Conservation (phyloP, 1,139 yeast species). For the Torulaspora globosa region DNA sequence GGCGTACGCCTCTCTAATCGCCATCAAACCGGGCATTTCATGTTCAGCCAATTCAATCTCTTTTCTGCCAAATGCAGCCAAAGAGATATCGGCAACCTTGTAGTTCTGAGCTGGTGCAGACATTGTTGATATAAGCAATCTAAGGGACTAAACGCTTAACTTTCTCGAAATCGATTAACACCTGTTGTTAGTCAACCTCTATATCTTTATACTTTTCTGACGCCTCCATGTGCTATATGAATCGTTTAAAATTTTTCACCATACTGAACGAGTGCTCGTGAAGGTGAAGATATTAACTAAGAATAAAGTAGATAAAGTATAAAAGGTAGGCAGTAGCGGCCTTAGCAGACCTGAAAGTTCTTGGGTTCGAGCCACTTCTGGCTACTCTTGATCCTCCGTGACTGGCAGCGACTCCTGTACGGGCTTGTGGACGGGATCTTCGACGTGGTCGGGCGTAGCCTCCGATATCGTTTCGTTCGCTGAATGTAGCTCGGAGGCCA, state of each 20-base stretch:
- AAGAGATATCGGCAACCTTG: conserved; percentile 97
- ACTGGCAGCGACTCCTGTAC: conserved; percentile 6
- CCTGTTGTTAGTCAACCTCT: too few relatives aligned
- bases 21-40: conserved; percentile 99
- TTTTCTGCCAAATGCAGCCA: conserved; percentile 99
- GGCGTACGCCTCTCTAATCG: conserved; percentile 93
- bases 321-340: not conserved
- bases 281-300: not conserved
- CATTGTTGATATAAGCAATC: conserved; percentile 36
- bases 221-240: conserved; percentile 6
- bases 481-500: not conserved
- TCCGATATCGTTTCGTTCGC: conserved; percentile 4
- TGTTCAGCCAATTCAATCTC: conserved; percentile 98
- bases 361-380: not conserved
- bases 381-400: not conserved
- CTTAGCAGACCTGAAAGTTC: not conserved
- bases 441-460: conserved; percentile 6
- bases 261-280: not conserved
- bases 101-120: conserved; percentile 64
- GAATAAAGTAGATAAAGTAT: not conserved
- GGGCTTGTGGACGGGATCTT: conserved; percentile 3
- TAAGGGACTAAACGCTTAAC: not conserved
- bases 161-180: too few relatives aligned
- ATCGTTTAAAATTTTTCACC: conserved; percentile 1
- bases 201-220: not conserved